A percentile compares a stretch with the other conserved stretches of the same genome.
Conservation (phyloP, 768 basidiomycete genomes). For the Mycena kentingensis region DNA sequence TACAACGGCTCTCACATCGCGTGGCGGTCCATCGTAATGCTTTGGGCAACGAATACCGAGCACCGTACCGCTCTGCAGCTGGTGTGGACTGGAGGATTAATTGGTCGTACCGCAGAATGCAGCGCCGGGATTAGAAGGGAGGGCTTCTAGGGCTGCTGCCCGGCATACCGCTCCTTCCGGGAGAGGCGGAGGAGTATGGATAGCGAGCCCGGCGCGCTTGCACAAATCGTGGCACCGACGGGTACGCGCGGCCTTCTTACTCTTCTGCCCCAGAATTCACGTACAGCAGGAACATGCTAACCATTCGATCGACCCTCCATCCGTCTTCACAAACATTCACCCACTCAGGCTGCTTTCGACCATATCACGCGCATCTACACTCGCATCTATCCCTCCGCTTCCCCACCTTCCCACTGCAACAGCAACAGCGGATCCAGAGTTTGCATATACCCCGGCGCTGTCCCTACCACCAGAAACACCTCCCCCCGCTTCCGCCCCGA, state of each 20-base stretch:
- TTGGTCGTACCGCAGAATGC: too few species aligned
- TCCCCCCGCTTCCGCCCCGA: constrained; percentile 33
- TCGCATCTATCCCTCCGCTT: constrained; percentile 55
- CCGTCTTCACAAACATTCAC: constrained; percentile 43
- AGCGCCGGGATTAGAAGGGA: too few species aligned
- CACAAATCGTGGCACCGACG: too few species aligned
- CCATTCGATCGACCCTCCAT: constrained; percentile 46
- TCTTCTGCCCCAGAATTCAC: constrained; percentile 7
- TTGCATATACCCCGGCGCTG: constrained; percentile 44
- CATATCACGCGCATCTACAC: constrained; percentile 32
- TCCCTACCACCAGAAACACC: constrained; percentile 52
- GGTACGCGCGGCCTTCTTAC: constrained; percentile 44
- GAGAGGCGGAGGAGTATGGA: too few species aligned
- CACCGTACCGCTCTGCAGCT: too few species aligned
- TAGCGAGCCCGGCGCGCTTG: too few species aligned
- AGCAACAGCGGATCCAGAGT: constrained; percentile 54
- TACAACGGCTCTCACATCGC: too few species aligned
- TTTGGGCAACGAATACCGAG: too few species aligned
- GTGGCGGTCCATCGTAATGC: too few species aligned
- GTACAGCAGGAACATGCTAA: constrained; percentile 40
- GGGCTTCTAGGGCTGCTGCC: too few species aligned
- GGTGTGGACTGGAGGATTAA: too few species aligned
- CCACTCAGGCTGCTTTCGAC: constrained; percentile 41
- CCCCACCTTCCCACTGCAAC: constrained; percentile 40
- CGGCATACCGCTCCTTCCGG: too few species aligned